Base-by-base conservation (phyloP, 1,139 yeast species). In the Hemisphaericaspora lyxosophila region DNA sequence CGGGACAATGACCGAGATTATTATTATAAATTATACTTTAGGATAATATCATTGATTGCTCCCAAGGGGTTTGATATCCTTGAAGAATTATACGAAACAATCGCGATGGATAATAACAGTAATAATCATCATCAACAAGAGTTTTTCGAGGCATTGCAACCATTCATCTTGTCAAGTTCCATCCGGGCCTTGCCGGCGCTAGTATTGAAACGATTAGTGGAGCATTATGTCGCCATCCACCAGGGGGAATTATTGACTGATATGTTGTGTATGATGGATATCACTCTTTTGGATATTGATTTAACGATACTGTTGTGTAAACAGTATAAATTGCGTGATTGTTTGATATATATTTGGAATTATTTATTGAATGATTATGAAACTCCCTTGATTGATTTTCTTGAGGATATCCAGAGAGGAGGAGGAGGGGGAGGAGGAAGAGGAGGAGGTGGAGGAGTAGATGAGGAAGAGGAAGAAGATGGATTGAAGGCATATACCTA, bases 231-330 rank as follows among this genome's bases (percentile, higher is more conserved):
- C 0, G 45, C 59, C 0, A 49, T 51, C 3, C 64, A 61, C 2
- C 59, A 67, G 31, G 76, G 82, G 2, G 71, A 70, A 3, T 54
- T 64, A 1, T 64, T 88, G 15, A 87, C 87, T 31, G 81, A 81
- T 41, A 55, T 88, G 17, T 63, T 88, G 12, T 82, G 94, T 49
- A 60, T 78, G 8, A 58, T 88, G 17, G 88, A 87, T 50, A 70
- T 84, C 9, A 49, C 63, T 3, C 69, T 78, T n/a, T 67, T 89
- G 41, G 96, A 89, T 54, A 71, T 88, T 31, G 95, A 89, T 57
- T 58, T 82, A 22, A 78, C 92, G 0, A 67, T 85, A 19, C 66
- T 68, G 5, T 61, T 86, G 23, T 85, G 95, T 54, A 62, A 64
- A 20, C 53, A 71, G 41, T 64, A 81, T 48, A 63, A 71, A 9